phyloP scores from a whole-genome alignment of 768 basidiomycete species.

The Russula brevipes region DNA sequence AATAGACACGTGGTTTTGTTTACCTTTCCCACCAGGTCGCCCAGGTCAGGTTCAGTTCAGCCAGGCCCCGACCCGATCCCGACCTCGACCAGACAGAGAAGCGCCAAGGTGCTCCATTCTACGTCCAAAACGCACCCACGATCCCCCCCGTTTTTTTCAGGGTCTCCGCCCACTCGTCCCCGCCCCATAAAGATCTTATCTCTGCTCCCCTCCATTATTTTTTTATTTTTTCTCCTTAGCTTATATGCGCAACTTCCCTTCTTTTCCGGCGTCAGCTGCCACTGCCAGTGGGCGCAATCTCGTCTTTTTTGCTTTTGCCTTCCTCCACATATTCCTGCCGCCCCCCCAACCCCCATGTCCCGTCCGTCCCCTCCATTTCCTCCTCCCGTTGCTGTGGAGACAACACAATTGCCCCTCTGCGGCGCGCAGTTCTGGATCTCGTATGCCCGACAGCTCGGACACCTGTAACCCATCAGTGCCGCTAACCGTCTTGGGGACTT shows the following conservation, averaged over 20 bases:
- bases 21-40: slow-evolving; percentile 11
- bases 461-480: slow-evolving; percentile 12
- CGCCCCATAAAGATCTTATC: slow-evolving; percentile 4
- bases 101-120: slow-evolving; percentile 11
- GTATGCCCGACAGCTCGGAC: slow-evolving; percentile 14
- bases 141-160: not conserved
- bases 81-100: not conserved
- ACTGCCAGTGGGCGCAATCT: not conserved
- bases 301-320: too few relatives aligned
- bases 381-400: slow-evolving; percentile 22
- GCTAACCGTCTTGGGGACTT: slow-evolving; percentile 18
- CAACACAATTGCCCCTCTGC: slow-evolving; percentile 6
- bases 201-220: not conserved
- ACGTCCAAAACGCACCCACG: not conserved
- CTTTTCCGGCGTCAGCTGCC: too few relatives aligned
- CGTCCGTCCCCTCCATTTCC: slow-evolving; percentile 1
- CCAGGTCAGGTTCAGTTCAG: not conserved
- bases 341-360: not conserved
- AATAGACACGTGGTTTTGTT: slow-evolving; percentile 23
- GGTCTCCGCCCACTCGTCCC: not conserved
- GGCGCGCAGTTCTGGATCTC: not conserved
- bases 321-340: not conserved
- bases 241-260: slow-evolving; percentile 2
- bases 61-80: too few relatives aligned
- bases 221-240: not conserved